phyloP scores from a whole-genome alignment of 163 green algal genomes.

The Scenedesmus sp. region DNA sequence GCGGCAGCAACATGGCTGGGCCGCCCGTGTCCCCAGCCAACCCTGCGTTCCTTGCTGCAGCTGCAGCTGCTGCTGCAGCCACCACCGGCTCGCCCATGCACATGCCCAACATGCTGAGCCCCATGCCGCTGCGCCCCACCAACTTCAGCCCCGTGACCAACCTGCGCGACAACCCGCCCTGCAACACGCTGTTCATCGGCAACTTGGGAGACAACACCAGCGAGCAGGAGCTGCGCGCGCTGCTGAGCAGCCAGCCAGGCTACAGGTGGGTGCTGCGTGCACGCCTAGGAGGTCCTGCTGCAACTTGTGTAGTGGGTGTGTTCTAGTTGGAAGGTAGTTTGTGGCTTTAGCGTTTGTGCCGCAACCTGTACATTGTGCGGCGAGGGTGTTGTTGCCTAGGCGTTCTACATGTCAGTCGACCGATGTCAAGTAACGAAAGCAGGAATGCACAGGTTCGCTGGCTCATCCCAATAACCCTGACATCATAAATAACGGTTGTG shows the following conservation, averaged over 20 bases:
- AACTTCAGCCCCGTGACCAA: constrained; percentile 81
- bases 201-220: constrained; percentile 87
- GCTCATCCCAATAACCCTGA: too few species aligned
- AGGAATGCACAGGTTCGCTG: too few species aligned
- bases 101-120: constrained; percentile 20
- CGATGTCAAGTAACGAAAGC: too few species aligned
- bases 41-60: background rate
- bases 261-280: constrained; percentile 37
- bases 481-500: too few species aligned
- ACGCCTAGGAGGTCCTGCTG: too few species aligned
- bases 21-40: background rate
- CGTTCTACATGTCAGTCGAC: too few species aligned
- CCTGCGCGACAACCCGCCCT: constrained; percentile 94
- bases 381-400: too few species aligned
- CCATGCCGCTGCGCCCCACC: constrained; percentile 29
- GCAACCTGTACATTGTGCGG: too few species aligned
- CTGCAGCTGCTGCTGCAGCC: constrained; percentile 37
- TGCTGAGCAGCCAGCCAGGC: constrained; percentile 62
- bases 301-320: too few species aligned
- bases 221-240: constrained; percentile 74
- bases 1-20: background rate
- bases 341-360: too few species aligned
- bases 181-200: constrained; percentile 97
- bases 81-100: constrained; percentile 25
- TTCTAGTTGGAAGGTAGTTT: too few species aligned